phyloP scores from a whole-genome alignment of 2,329 filamentous ascomycete genomes.

The Gyromitra esculenta region DNA sequence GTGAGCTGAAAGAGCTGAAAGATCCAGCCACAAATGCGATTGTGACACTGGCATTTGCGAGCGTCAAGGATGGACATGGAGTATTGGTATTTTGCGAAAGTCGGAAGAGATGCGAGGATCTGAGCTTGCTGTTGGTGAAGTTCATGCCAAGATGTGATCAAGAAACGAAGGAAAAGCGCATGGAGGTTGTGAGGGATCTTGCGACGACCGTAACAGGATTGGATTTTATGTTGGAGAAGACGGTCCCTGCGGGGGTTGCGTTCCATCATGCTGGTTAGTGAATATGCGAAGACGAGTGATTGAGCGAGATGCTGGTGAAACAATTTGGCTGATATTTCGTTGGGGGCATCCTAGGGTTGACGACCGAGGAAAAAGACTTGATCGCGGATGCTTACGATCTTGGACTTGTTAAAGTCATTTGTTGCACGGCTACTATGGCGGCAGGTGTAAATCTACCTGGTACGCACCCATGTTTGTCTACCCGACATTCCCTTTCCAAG shows the following conservation, averaged over 20 bases:
- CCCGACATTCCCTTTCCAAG: not conserved
- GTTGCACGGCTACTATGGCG: conserved; percentile 82
- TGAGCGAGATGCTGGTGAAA: not conserved
- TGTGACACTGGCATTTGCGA: conserved; percentile 75
- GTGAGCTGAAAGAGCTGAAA: conserved; percentile 70
- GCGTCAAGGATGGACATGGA: conserved; percentile 73
- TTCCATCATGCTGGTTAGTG: conserved; percentile 68
- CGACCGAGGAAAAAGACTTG: conserved; percentile 77
- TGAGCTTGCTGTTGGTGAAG: conserved; percentile 73
- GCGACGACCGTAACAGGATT: conserved; percentile 73
- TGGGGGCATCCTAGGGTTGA: conserved; percentile 66
- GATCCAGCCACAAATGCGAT: conserved; percentile 76
- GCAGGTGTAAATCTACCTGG: conserved; percentile 77
- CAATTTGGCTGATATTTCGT: not conserved
- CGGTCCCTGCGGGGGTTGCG: conserved; percentile 73
- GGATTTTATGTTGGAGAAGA: conserved; percentile 72
- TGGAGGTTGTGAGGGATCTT: conserved; percentile 73
- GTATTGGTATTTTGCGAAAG: conserved; percentile 79
- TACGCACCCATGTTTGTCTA: not conserved
- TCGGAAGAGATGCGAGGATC: conserved; percentile 72
- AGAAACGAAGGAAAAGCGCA: conserved; percentile 67
- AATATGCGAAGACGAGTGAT: not conserved
- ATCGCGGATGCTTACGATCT: conserved; percentile 76
- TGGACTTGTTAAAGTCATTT: conserved; percentile 74
- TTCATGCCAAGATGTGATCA: conserved; percentile 69